Evolutionary conservation across 2,329 filamentous ascomycete genomes (phyloP).

Genomic region (Stagonosporopsis tanaceti): DNA sequence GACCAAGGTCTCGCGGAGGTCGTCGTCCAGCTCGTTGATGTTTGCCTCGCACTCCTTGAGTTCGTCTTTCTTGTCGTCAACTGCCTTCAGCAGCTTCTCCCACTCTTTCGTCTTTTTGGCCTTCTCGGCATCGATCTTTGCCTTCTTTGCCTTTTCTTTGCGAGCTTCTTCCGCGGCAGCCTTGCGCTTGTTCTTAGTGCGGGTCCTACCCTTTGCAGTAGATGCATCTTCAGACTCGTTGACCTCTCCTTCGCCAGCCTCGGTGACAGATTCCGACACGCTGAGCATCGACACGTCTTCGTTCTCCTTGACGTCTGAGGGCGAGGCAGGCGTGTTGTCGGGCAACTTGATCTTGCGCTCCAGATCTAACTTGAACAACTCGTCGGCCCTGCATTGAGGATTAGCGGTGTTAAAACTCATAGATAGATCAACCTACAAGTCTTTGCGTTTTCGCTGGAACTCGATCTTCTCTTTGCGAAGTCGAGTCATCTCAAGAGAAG

Average conservation of each 20-base stretch:
- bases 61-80: conserved; percentile 82
- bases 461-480: conserved; percentile 97
- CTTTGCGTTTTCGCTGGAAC: conserved; percentile 79
- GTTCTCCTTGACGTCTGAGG: conserved; percentile 56
- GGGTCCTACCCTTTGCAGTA: conserved; percentile 66
- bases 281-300: conserved; percentile 66
- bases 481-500: conserved; percentile 91
- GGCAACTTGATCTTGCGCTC: conserved; percentile 76
- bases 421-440: conserved; percentile 56
- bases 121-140: conserved; percentile 65
- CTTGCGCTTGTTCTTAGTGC: conserved; percentile 76
- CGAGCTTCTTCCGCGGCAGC: conserved; percentile 69
- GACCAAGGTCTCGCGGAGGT: conserved; percentile 92
- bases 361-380: conserved; percentile 74
- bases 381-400: conserved; percentile 66
- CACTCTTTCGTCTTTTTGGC: conserved; percentile 85
- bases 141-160: conserved; percentile 72
- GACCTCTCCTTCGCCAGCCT: conserved; percentile 71
- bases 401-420: conserved; percentile 14
- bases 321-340: conserved; percentile 73
- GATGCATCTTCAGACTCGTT: conserved; percentile 62
- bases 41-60: conserved; percentile 85
- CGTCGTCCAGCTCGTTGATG: conserved; percentile 86
- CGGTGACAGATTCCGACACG: conserved; percentile 68
- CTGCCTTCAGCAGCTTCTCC: conserved; percentile 84